Evolutionary conservation across 2,329 filamentous ascomycete species (phyloP), one percentile per base, ranked within the genome.

Genomic region (Neurospora sp.): DNA sequence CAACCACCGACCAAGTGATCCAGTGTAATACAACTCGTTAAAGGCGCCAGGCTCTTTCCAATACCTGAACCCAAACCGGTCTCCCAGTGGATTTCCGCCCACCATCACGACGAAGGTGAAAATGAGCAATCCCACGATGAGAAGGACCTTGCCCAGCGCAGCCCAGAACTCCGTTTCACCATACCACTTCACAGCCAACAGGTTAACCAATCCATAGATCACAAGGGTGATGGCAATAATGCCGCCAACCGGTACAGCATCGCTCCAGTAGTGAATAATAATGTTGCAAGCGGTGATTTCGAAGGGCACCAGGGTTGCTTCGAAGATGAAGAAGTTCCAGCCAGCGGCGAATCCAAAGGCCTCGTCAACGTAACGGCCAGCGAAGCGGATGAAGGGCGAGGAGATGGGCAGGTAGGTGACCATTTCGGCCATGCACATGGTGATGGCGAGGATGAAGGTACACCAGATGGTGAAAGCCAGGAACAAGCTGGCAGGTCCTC

Each of bases 101-200:
- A 96, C 81, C 89, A 96, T 95, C 73, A 89, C 88, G 73, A 96
- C 85, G 76, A 97, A 92, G 2, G 92, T 95, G 81, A 92, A 94
- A 72, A 88, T 75, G 74, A 94, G 85, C 67, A 95, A 83, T 1
- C 87, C 90, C 41, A 93, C 79, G 71, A 92, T 91, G 67, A 93
- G 83, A 2, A 93, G 74, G 2, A 93, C 86, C 77, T 93, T 93
- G 69, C 89, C 89, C 2, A 92, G 78, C 2, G 92, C 89, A 23
- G 89, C 87, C 85, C 85, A 88, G 76, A 96, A 96, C 77, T 96
- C 92, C 0, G 89, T 86, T 79, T 93, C 91, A 65, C 91, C 91
- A 70, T 92, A 93, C 84, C 85, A 92, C 73, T 90, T 84, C 19
- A 93, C 90, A 0, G 89, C 89, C 71, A 94, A 83, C 66, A 93